Conservation (phyloP, 139 green algal species). For the Chlorella sp. region DNA sequence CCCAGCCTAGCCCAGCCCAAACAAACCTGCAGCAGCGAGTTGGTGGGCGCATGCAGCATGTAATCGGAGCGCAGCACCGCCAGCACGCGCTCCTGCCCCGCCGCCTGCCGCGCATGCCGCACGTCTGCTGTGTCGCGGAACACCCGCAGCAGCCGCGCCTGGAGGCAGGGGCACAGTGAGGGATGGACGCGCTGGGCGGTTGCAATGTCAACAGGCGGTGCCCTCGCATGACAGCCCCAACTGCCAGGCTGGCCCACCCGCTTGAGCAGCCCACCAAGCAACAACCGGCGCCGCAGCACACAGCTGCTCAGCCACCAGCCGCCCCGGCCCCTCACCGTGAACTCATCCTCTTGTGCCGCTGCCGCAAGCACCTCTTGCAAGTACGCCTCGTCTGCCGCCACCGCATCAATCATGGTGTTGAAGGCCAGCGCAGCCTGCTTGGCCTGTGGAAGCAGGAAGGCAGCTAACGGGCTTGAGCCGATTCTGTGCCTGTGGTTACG, state of each 20-base stretch:
- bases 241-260: not conserved
- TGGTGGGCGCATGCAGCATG: slow-evolving; percentile 94
- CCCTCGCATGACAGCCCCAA: not conserved
- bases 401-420: slow-evolving; percentile 83
- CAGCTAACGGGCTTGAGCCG: too few relatives aligned
- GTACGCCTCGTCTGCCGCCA: slow-evolving; percentile 82
- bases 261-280: not conserved
- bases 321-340: slow-evolving; percentile 65
- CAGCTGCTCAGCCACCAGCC: not conserved
- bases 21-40: slow-evolving; percentile 81
- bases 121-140: slow-evolving; percentile 25
- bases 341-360: slow-evolving; percentile 79
- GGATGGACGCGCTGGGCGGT: not conserved
- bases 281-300: not conserved
- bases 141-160: slow-evolving; percentile 63
- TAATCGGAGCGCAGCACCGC: slow-evolving; percentile 95
- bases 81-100: slow-evolving; percentile 62
- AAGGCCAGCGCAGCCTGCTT: slow-evolving; percentile 67
- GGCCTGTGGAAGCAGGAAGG: slow-evolving; percentile 45
- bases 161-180: not conserved
- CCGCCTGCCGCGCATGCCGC: not conserved
- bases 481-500: too few relatives aligned
- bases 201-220: not conserved
- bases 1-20: not conserved
- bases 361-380: slow-evolving; percentile 68